Conservation (phyloP, 1,284 basidiomycete species). For the Trichosporon ovoides region DNA sequence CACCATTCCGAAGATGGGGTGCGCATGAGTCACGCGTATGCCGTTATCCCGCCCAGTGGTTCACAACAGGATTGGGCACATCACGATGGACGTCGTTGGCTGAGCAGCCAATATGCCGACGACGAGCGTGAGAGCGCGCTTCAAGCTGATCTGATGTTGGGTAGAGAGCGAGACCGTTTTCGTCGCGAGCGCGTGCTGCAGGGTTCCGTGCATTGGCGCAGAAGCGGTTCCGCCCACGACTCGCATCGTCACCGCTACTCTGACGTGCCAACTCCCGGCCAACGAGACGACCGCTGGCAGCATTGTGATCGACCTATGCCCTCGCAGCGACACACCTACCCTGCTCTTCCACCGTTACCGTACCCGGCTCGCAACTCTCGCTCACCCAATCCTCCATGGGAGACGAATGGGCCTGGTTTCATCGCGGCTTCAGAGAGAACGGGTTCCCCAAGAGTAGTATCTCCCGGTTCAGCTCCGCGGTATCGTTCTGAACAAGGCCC, state of each 20-base stretch:
- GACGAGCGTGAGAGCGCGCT: not conserved
- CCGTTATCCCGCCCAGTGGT: not conserved
- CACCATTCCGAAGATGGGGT: not conserved
- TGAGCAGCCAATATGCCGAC: not conserved
- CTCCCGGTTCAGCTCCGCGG: not conserved
- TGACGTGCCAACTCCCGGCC: not conserved
- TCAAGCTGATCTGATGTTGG: not conserved
- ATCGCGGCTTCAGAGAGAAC: not conserved
- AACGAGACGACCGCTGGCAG: not conserved
- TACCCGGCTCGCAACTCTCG: conserved; percentile 1
- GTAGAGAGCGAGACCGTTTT: not conserved
- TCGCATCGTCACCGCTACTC: not conserved
- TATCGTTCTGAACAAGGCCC: not conserved
- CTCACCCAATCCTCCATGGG: not conserved
- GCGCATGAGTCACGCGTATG: not conserved
- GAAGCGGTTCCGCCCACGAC: too few relatives aligned
- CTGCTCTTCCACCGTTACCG: not conserved
- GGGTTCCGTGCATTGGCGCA: not conserved
- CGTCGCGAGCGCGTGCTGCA: not conserved
- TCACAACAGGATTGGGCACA: not conserved
- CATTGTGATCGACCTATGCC: not conserved
- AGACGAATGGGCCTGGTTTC: not conserved
- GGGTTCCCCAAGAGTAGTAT: not conserved
- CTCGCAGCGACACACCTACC: not conserved
- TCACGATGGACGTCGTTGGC: not conserved